Conservation (phyloP, 768 basidiomycete genomes). For the Calocera cornea region DNA sequence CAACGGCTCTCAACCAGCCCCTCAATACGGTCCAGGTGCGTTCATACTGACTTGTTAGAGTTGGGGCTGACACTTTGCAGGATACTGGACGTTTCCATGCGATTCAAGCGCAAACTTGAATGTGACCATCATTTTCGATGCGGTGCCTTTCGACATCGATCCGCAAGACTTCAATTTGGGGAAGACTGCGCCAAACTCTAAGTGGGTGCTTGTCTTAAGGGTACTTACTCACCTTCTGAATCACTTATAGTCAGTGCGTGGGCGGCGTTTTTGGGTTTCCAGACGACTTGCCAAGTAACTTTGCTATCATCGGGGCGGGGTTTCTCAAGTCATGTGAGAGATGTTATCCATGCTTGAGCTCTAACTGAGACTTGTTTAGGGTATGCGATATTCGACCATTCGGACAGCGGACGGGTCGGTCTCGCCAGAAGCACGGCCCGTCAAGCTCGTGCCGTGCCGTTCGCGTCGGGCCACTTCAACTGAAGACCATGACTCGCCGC, state of each 20-base stretch:
- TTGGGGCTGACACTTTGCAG: constrained; percentile 18
- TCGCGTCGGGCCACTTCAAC: neutral
- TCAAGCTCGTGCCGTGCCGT: neutral
- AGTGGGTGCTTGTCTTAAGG: constrained; percentile 19
- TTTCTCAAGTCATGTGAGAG: constrained; percentile 54
- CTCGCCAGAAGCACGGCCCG: constrained; percentile 35
- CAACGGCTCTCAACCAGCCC: constrained; percentile 32
- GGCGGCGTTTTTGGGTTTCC: constrained; percentile 40
- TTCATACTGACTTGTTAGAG: neutral
- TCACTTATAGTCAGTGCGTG: constrained; percentile 35
- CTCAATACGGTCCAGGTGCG: constrained; percentile 27
- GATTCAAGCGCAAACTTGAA: constrained; percentile 18
- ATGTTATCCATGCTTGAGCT: neutral
- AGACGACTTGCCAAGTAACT: constrained; percentile 34
- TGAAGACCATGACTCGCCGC: neutral
- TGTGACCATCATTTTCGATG: constrained; percentile 36
- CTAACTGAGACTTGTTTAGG: constrained; percentile 26
- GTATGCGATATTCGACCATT: constrained; percentile 50
- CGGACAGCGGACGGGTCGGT: constrained; percentile 40
- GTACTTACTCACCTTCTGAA: neutral
- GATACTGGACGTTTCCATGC: constrained; percentile 47
- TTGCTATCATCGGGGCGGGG: constrained; percentile 50
- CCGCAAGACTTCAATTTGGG: constrained; percentile 46
- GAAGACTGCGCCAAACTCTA: constrained; percentile 20
- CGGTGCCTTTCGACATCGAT: constrained; percentile 31